These are phyloP conservation scores for Perkinsus olseni DNA, from an alignment of 169 alveolate species.

Conservation along the genomic window DNA sequence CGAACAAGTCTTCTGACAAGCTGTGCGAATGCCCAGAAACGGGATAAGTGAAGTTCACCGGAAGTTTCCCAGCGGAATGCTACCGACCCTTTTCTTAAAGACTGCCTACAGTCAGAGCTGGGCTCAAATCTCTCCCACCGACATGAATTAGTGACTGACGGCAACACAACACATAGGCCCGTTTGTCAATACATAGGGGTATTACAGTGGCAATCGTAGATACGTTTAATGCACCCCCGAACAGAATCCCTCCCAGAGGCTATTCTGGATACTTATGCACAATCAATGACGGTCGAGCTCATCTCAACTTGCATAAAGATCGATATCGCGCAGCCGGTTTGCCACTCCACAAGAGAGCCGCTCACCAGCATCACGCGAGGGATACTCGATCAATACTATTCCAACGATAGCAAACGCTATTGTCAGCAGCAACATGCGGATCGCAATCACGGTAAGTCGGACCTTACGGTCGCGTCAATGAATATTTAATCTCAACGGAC, in stretches of 20 bases:
- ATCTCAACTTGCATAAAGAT: not conserved
- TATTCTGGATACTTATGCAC: not conserved
- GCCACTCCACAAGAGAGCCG: not conserved
- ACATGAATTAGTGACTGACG: not conserved
- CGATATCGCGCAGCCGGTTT: not conserved
- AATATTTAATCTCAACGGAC: not conserved
- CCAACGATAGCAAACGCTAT: not conserved
- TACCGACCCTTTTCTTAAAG: too few species aligned
- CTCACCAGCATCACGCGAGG: not conserved
- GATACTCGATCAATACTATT: not conserved
- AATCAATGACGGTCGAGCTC: not conserved
- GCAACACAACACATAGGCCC: not conserved
- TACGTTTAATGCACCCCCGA: not conserved
- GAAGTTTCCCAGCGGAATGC: too few species aligned
- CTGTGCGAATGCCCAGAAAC: too few species aligned
- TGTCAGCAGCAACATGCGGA: not conserved
- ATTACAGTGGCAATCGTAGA: not conserved
- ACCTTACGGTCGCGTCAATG: not conserved
- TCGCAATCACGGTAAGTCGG: not conserved
- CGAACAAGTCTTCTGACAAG: too few species aligned
- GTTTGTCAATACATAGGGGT: not conserved
- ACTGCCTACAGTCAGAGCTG: not conserved
- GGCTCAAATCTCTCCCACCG: not conserved
- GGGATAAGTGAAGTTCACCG: too few species aligned
- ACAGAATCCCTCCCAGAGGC: not conserved